A percentile compares a stretch with the other conserved stretches of the same genome.
Conservation (phyloP, 106 monocot species). For the Acorus calamus region DNA sequence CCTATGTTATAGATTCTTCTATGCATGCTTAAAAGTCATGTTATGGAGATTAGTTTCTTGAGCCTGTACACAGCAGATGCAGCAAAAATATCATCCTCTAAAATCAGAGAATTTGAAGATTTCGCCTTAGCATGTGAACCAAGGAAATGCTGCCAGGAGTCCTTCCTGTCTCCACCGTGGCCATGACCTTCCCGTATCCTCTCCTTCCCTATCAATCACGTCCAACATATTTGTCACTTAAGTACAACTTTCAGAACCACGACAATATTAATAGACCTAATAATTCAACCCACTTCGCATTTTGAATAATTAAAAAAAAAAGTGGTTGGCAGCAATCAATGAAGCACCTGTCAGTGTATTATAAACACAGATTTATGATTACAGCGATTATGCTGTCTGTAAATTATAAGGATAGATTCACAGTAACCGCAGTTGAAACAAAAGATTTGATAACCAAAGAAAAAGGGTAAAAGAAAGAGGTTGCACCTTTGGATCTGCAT, state of each 20-base stretch:
- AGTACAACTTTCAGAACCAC: background rate
- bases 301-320: no score
- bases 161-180: slow-evolving; percentile 14
- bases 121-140: slow-evolving; percentile 24
- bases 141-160: slow-evolving; percentile 34
- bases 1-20: no score
- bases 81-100: no score
- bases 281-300: background rate
- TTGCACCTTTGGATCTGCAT: slow-evolving; percentile 19
- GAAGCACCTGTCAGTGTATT: no score
- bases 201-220: slow-evolving; percentile 18
- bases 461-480: background rate
- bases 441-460: background rate
- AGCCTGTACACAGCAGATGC: no score
- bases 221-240: background rate
- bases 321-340: no score
- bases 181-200: slow-evolving; percentile 2
- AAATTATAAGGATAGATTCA: no score
- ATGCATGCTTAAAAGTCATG: no score
- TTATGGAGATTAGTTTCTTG: no score
- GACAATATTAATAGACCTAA: background rate
- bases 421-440: background rate
- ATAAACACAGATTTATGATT: no score
- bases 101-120: slow-evolving; percentile 1
- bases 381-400: no score